A percentile compares a stretch with the other conserved stretches of the same genome.
phyloP scores from a whole-genome alignment of 1,284 basidiomycete genomes.

The Moesziomyces globuligerus region DNA sequence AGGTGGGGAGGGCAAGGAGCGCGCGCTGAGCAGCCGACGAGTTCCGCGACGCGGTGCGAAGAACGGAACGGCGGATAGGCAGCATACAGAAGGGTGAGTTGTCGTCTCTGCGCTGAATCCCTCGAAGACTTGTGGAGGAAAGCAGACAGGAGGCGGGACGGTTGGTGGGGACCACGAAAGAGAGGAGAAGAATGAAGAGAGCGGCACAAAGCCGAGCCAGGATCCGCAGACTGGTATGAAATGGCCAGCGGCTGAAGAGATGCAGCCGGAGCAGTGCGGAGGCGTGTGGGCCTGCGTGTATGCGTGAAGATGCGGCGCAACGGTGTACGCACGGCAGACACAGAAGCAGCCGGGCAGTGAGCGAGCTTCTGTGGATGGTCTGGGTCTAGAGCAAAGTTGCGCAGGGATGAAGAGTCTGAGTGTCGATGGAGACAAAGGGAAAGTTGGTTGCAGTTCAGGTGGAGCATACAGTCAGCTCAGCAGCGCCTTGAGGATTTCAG shows the following conservation, averaged over 20 bases:
- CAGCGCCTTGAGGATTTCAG: background rate
- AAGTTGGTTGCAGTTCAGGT: background rate
- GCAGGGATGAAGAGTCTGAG: background rate
- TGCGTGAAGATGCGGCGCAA: background rate
- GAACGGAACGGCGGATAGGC: constrained; percentile 34
- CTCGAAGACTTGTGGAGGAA: constrained; percentile 27
- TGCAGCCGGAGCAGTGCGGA: too few species aligned
- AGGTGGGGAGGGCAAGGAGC: constrained; percentile 1
- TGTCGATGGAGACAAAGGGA: background rate
- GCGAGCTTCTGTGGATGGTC: background rate
- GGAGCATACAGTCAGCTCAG: background rate
- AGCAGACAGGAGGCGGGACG: constrained; percentile 27
- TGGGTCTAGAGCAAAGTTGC: background rate
- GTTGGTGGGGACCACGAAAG: constrained; percentile 18
- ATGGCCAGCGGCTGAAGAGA: background rate
- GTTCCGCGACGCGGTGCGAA: constrained; percentile 34
- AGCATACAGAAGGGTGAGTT: constrained; percentile 35
- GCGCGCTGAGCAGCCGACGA: constrained; percentile 14
- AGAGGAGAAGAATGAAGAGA: constrained; percentile 14
- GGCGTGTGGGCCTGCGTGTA: background rate
- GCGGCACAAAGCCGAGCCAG: constrained; percentile 6
- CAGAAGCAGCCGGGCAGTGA: background rate
- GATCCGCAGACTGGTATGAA: background rate
- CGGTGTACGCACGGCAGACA: background rate
- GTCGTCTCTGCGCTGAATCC: constrained; percentile 28